Base-by-base conservation (phyloP, 2,329 filamentous ascomycete species). In the Didymella pinodella region DNA sequence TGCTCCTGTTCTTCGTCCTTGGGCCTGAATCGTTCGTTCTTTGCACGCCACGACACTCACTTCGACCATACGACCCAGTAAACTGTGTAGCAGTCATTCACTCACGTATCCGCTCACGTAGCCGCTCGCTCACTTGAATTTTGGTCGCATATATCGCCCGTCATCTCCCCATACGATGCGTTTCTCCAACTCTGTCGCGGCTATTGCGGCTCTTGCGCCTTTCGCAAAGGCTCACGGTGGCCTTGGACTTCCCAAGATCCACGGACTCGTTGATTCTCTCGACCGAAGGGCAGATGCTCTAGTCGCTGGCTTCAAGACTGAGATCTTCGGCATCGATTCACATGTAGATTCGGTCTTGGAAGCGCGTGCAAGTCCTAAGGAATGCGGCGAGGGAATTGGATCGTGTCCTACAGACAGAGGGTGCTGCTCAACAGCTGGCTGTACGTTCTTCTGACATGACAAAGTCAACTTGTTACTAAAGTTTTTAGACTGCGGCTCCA, bases 401-500 rank as follows among this genome's bases (percentile, higher is more conserved):
- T 65, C 64, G n/a, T 72, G 68, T 38, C 65, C 65, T 20, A 49
- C 60, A 11, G 68, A 67, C 29, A 56, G 59, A 45, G 41, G 41
- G 25, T 72, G 69, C 56, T 72, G 69, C 62, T 68, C 65, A 32
- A 54, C 38, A 31, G 43, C 41, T 45, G 67, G 66, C 36, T 67
- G 67, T 68, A 58, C 28, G 63, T 54, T 2, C 16, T n/a, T 2
- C 10, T 1, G 2, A 16, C 10, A 22, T 11, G 5, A 14, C 31
- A 25, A 25, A 40, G 40, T 34, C 7, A 12, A 22, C 29, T 12
- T 11, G 2, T 8, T 20, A 25, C 48, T 65, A 48, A 64, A 4
- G 3, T 10, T 11, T 2, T 1, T n/a, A 66, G 64, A 81, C 78
- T 87, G 85, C 61, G 85, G 84, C 40, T 78, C 69, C 16, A 80